Conservation (phyloP, 208 protist species). For the Crithidia thermophila region DNA sequence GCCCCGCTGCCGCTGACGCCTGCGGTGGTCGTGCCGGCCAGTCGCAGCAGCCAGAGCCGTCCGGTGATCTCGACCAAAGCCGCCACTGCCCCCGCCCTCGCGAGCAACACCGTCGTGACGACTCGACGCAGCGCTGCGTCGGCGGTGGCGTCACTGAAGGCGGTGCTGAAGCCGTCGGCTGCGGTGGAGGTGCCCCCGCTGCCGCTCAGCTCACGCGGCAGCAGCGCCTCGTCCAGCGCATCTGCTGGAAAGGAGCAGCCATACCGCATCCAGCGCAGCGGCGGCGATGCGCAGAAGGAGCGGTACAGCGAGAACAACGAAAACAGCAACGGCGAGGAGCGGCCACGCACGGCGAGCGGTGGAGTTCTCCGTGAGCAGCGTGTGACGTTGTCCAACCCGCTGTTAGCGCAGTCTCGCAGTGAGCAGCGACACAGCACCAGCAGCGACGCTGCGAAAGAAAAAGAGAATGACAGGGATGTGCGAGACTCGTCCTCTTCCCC, state of each 20-base stretch:
- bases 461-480: not conserved
- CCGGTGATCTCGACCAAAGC: slow-evolving; percentile 15
- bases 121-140: not conserved
- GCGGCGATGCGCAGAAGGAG: not conserved
- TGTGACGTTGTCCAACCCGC: no score
- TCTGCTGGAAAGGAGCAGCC: slow-evolving; percentile 6
- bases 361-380: no score
- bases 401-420: no score
- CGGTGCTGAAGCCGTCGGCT: not conserved
- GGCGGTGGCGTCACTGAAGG: not conserved
- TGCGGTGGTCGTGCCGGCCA: no score
- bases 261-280: slow-evolving; percentile 10
- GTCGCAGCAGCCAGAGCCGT: not conserved
- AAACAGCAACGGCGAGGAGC: not conserved
- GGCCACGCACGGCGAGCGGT: no score
- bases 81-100: not conserved
- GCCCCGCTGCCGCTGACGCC: no score
- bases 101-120: slow-evolving; percentile 29
- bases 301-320: slow-evolving; percentile 1
- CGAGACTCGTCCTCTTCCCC: not conserved
- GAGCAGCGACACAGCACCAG: no score
- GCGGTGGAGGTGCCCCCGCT: slow-evolving; percentile 8
- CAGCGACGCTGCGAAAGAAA: not conserved
- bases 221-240: not conserved
- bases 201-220: slow-evolving; percentile 10